Percentiles rank a stretch among this genome's conserved stretches.
These are phyloP conservation scores for Hanseniaspora guilliermondii DNA, from an alignment of 805 yeast species.

Conservation along the genomic window DNA sequence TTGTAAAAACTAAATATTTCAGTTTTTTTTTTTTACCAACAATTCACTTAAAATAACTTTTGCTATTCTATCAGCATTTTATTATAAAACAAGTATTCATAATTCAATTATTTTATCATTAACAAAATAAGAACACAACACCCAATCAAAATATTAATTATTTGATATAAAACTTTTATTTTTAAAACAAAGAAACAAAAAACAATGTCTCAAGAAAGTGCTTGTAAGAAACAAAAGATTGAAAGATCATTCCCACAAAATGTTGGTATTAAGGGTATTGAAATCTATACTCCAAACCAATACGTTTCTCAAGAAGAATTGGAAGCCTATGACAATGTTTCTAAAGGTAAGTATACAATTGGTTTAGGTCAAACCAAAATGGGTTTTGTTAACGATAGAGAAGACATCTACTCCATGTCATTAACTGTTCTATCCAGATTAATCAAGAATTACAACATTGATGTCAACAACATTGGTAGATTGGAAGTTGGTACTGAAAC, in stretches of 20 bases:
- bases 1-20: not conserved
- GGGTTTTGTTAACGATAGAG: constrained; percentile 95
- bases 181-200: not conserved
- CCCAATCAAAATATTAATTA: too few relatives aligned
- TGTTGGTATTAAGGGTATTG: constrained; percentile 94
- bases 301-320: constrained; percentile 79
- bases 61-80: too few relatives aligned
- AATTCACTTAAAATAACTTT: too few relatives aligned
- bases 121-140: not conserved
- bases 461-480: constrained; percentile 73
- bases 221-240: constrained; percentile 10
- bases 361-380: constrained; percentile 97
- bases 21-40: too few relatives aligned
- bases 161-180: too few relatives aligned
- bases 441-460: constrained; percentile 69
- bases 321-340: constrained; percentile 72
- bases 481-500: constrained; percentile 98
- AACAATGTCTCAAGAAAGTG: constrained; percentile 6
- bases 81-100: too few relatives aligned
- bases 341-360: constrained; percentile 93
- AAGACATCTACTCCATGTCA: constrained; percentile 90
- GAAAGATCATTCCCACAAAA: constrained; percentile 42
- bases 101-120: too few relatives aligned
- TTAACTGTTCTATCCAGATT: constrained; percentile 74
- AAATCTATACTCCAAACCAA: constrained; percentile 75